A percentile compares a stretch with the other conserved stretches of the same genome.
phyloP scores from a whole-genome alignment of 129 eudicot genomes.

The Silybum marianum region DNA sequence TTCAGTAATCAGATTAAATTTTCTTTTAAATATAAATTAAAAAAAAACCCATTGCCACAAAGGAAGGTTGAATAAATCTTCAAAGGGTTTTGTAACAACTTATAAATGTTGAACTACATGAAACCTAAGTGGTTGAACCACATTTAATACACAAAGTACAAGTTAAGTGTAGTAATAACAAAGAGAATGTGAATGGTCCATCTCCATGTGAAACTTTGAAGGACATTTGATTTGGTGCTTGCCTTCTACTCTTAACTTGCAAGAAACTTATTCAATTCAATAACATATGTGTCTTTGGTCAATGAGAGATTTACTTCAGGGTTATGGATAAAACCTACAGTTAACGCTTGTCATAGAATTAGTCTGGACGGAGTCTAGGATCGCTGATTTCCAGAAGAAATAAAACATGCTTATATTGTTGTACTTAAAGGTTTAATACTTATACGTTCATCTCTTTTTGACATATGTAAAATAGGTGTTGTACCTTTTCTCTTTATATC shows the following conservation, averaged over 20 bases:
- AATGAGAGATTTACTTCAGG: no score
- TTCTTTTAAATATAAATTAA: not conserved
- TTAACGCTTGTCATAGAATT: no score
- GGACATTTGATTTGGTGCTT: conserved; percentile 29
- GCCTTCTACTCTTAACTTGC: conserved; percentile 26
- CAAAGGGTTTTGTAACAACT: conserved; percentile 14
- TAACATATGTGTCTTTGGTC: not conserved
- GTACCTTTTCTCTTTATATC: conserved; percentile 29
- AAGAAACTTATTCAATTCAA: not conserved
- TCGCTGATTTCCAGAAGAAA: not conserved
- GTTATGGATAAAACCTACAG: no score
- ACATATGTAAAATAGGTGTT: conserved; percentile 21
- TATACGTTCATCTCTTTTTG: conserved; percentile 10
- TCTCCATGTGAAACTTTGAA: conserved; percentile 35
- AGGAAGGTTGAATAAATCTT: not conserved
- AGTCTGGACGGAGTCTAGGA: no score
- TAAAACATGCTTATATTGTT: conserved; percentile 13
- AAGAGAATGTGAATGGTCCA: conserved; percentile 38
- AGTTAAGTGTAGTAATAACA: conserved; percentile 28
- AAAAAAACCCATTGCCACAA: not conserved
- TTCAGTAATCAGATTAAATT: not conserved
- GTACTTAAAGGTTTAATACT: conserved; percentile 12
- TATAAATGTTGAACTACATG: conserved; percentile 23
- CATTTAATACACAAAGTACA: conserved; percentile 21
- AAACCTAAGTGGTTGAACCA: conserved; percentile 13